Evolutionary conservation across 176 grass and related monocot species (phyloP), one percentile per base, ranked within the genome.

Genomic region (Zea luxurians): DNA sequence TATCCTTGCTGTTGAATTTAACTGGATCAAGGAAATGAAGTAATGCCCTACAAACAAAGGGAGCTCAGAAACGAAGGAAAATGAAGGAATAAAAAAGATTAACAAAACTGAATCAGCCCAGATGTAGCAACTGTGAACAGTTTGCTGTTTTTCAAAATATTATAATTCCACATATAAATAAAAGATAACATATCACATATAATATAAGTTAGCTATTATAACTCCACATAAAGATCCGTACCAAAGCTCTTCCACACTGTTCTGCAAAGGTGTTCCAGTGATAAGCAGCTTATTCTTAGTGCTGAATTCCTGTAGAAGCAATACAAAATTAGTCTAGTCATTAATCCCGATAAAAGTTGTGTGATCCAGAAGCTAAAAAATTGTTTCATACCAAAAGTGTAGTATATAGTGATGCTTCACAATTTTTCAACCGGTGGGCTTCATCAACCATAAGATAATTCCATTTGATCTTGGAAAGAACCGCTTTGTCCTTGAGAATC

Each of bases 371-470:
- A 58, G 3, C 80, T 77, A 42, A 66, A 42, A 80, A 53, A 64
- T 43, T 49, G 60, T 81, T 74, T 46, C 85, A 72, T 90, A 99
- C 96, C 90, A 83, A 89, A 77, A 99, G 96, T 85, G 61, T 87
- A 1, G 42, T 99, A 77, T 99, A 99, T n/a, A 99, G 72, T 61
- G 96, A 99, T 37, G 96, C 96, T 92, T 99, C 96, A 95, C 78
- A 86, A 75, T 99, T 99, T 77, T 99, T 99, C 66, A 99, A 80
- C 61, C 96, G 91, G 50, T 99, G 96, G 13, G 92, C 96, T 84
- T 99, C 96, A 87, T 99, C 96, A 78, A 99, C 96, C 96, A 99
- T 99, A 80, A 99, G 81, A 83, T 99, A 99, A 69, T 86, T 99
- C 96, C 96, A 99, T 80, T 83, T 91, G 76, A 99, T 99, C 79